phyloP scores from a whole-genome alignment of 495 filamentous ascomycete species.

The Viridothelium virens region DNA sequence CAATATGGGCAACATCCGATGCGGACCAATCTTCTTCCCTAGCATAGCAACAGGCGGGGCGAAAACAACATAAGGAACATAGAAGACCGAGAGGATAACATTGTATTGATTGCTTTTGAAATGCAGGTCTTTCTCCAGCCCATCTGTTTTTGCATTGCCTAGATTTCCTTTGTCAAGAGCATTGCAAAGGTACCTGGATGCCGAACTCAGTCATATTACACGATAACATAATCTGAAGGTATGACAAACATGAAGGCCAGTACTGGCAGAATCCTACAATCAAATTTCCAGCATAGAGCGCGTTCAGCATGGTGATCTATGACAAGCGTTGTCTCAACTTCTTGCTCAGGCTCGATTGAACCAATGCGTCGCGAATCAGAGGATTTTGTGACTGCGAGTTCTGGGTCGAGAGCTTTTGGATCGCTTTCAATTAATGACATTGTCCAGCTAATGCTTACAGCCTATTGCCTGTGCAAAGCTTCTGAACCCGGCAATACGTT shows the following conservation, averaged over 20 bases:
- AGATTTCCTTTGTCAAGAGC: slow-evolving; percentile 36
- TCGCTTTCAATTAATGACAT: not conserved
- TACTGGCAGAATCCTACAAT: slow-evolving; percentile 34
- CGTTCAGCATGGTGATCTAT: slow-evolving; percentile 16
- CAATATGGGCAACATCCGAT: slow-evolving; percentile 21
- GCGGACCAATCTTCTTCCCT: slow-evolving; percentile 27
- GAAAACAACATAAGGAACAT: slow-evolving; percentile 66
- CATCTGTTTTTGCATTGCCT: slow-evolving; percentile 60
- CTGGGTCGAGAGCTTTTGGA: not conserved
- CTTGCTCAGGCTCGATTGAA: not conserved
- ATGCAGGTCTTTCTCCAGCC: slow-evolving; percentile 39
- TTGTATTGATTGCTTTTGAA: slow-evolving; percentile 62
- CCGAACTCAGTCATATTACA: not conserved
- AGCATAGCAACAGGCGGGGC: slow-evolving; percentile 60
- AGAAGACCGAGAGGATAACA: slow-evolving; percentile 64
- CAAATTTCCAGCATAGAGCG: slow-evolving; percentile 33
- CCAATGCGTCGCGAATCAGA: not conserved
- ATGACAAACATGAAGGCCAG: slow-evolving; percentile 31
- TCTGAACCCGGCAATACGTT: no score
- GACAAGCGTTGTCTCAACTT: not conserved
- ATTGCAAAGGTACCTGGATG: slow-evolving; percentile 33
- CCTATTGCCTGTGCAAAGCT: no score
- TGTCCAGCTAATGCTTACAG: not conserved
- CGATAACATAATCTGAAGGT: not conserved
- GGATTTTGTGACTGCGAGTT: not conserved